Base-by-base conservation (phyloP, 2,329 filamentous ascomycete genomes). In the Fusarium pseudograminearum region DNA sequence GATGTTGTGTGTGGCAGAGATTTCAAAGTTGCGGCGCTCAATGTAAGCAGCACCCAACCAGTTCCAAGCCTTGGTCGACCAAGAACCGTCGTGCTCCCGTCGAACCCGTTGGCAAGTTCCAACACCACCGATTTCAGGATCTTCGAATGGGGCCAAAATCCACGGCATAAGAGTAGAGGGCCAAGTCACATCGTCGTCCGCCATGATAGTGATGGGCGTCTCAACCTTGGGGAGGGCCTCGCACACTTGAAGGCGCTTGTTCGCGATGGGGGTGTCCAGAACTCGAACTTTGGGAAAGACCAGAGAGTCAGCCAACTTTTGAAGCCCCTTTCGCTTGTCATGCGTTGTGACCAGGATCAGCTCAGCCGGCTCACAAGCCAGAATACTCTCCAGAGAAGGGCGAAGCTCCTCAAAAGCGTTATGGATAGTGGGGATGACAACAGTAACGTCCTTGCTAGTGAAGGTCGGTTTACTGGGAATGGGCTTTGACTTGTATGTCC, bases 151-250 rank as follows among this genome's bases (percentile, higher is more conserved):
- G 7, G 95, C 95, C 67, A 98, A 84, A 61, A 98, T 91, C 94
- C 94, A 98, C 33, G 91, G 92, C 74, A 97, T 87, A 67, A 97
- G 88, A 42, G 92, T 96, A 18, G 86, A 84, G 5, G 94, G 94
- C 92, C 95, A 97, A 73, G 92, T 94, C 67, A 98, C 95, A 79
- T 98, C 95, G 80, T 98, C 95, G 78, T 98, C 95, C 28, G 94
- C 94, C 83, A 98, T 93, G 74, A 98, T 88, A 38, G 93, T 97
- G 77, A 98, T 94, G 53, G 86, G 83, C 0, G 95, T 98, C 71
- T 84, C 86, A 61, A 98, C 93, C 72, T 93, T 88, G 22, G 94
- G 94, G 48, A 98, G 92, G 5, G 94, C 95, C 77, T 93, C 89
- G 79, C 93, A 97, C 77, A 98, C 94, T 80, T 98, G 95, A 22